Conservation (phyloP, 306 rosid species). For the Glycine tomentella region DNA sequence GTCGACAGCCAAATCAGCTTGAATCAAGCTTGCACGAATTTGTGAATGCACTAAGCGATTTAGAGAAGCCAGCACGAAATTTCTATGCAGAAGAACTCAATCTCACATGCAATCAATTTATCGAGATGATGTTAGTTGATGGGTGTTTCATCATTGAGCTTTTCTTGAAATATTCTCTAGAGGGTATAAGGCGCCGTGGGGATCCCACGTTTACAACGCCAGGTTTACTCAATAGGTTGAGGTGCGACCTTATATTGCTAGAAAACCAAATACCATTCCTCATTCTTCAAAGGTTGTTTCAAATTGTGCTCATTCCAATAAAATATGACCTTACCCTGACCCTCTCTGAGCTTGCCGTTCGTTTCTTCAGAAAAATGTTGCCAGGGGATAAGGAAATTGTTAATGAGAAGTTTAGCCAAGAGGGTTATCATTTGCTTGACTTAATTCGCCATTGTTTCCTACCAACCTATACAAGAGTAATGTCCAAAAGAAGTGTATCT, state of each 20-base stretch:
- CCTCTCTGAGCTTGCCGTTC: constrained; percentile 12
- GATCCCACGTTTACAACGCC: constrained; percentile 9
- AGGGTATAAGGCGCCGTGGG: not conserved
- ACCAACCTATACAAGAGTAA: not conserved
- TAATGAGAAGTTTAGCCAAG: not conserved
- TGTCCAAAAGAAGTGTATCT: not conserved
- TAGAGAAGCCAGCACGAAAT: constrained; percentile 9
- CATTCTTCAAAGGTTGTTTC: constrained; percentile 14
- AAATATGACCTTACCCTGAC: not conserved
- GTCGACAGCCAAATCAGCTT: not conserved
- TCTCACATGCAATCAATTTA: constrained; percentile 4
- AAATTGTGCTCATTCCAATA: not conserved
- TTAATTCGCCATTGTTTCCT: constrained; percentile 14
- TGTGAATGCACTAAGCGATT: not conserved
- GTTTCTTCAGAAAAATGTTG: constrained; percentile 10
- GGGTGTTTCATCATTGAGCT: constrained; percentile 31
- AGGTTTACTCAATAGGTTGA: not conserved
- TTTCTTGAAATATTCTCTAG: constrained; percentile 11
- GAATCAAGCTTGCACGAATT: constrained; percentile 2
- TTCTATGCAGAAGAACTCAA: constrained; percentile 9
- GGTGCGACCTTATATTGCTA: constrained; percentile 15
- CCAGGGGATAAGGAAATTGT: not conserved
- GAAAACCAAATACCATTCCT: constrained; percentile 20
- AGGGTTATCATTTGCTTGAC: constrained; percentile 15
- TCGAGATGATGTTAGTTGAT: constrained; percentile 29